Conservation (phyloP, 2,329 filamentous ascomycete species). For the Aspergillus pseudonomiae region DNA sequence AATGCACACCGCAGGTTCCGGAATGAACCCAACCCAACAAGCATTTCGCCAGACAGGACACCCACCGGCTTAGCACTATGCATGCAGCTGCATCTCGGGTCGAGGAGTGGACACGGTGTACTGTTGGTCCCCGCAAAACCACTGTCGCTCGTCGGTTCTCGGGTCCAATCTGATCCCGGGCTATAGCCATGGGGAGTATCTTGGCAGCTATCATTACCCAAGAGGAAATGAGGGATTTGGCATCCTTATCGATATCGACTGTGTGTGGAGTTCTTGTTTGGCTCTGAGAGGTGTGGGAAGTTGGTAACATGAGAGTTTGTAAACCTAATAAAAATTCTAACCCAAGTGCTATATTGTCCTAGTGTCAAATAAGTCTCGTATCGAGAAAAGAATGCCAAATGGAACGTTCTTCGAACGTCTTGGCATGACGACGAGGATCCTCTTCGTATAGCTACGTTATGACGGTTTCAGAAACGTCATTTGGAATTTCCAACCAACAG, state of each 20-base stretch:
- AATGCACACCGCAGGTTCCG: constrained; percentile 1
- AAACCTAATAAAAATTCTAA: background rate
- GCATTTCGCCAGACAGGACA: background rate
- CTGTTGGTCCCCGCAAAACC: constrained; percentile 6
- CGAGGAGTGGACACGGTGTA: constrained; percentile 18
- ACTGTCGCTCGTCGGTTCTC: constrained; percentile 9
- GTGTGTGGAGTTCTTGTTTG: background rate
- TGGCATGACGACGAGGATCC: constrained; percentile 4
- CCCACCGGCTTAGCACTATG: background rate
- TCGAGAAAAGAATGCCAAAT: background rate
- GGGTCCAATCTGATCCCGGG: constrained; percentile 10
- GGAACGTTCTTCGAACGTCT: constrained; percentile 11
- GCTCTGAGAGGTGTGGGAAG: background rate
- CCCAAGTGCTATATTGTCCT: background rate
- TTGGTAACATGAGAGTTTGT: background rate
- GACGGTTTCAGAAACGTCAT: background rate
- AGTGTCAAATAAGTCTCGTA: background rate
- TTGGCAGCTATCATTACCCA: constrained; percentile 9
- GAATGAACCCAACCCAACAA: background rate
- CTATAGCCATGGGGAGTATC: background rate
- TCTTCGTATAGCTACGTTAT: background rate
- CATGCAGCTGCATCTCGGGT: constrained; percentile 9
- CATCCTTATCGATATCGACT: background rate
- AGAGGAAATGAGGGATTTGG: constrained; percentile 5
- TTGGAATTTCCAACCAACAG: background rate